These are phyloP conservation scores for Neoscytalidium dimidiatum DNA, from an alignment of 2,329 filamentous ascomycete species.

Conservation along the genomic window DNA sequence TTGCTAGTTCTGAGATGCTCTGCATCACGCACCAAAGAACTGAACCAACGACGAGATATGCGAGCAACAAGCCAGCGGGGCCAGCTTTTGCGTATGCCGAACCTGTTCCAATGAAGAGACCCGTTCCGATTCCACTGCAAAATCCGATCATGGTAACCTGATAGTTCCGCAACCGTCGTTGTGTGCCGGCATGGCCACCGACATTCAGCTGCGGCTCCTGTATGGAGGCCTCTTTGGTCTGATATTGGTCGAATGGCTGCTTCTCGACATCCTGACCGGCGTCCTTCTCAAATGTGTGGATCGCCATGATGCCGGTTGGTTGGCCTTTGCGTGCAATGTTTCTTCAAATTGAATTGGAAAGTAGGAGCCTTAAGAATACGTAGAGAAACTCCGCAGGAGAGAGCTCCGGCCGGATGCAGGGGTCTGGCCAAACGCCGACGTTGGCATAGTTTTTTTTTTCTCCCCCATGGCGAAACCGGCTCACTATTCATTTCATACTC, in stretches of 20 bases:
- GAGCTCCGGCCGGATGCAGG: background rate
- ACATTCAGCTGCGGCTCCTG: constrained; percentile 8
- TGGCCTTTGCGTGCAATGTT: no score
- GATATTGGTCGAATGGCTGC: background rate
- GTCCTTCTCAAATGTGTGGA: background rate
- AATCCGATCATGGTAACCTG: constrained; percentile 26
- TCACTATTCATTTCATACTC: background rate
- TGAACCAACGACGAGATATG: constrained; percentile 65
- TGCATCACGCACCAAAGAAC: constrained; percentile 95
- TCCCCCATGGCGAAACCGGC: background rate
- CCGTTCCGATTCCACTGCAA: constrained; percentile 46
- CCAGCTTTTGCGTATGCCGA: constrained; percentile 42
- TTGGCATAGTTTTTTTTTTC: background rate
- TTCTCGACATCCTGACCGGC: background rate
- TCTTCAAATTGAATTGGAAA: no score
- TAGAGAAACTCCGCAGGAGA: background rate
- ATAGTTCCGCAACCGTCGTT: constrained; percentile 3
- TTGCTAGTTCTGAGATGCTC: constrained; percentile 86
- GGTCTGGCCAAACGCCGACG: no score
- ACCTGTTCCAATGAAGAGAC: constrained; percentile 79
- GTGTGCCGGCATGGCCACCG: constrained; percentile 2
- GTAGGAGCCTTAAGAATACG: no score
- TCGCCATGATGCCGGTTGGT: background rate
- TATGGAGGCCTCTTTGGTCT: constrained; percentile 1
- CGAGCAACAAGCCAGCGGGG: constrained; percentile 37